Evolutionary conservation across 2,329 filamentous ascomycete genomes (phyloP), one percentile per base, ranked within the genome.

Genomic region (Microsporum ferrugineum): DNA sequence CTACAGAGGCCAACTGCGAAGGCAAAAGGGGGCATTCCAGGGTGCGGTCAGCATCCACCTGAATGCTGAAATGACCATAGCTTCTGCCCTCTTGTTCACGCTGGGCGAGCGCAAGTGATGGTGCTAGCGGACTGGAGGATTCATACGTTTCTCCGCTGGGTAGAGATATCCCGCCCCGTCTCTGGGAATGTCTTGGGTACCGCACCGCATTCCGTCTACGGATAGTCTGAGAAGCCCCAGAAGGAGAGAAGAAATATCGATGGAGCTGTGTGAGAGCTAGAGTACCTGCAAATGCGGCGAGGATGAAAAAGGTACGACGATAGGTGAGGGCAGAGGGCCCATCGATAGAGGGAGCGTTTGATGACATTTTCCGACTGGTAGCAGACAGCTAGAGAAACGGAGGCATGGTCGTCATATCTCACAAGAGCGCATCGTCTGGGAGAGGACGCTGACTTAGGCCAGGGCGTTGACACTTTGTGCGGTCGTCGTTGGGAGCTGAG

Each of bases 21-120:
- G 75, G 75, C n/a, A 76, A 66, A 31, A 77, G 67, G 3, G 72
- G 72, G 60, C 73, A 75, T 65, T 76, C 73, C 57, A 76, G 72
- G 27, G 72, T 68, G 27, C 72, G 70, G 0, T 73, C 73, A 68
- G 74, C 72, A 62, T 75, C 73, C 1, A 74, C 74, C 61, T 76
- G 73, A 45, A 76, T 74, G 10, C 73, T 69, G 29, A 77, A 76
- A 7, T 72, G 75, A 10, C 75, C 75, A 49, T 77, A 77, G 8
- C 75, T 70, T 43, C 72, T 71, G 62, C 74, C 73, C 39, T 76
- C 70, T 27, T 71, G 68, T 61, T 76, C 75, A 4, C 76, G 66
- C 53, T 72, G 69, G 57, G 75, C 74, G 0, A 77, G 66, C 58
- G 74, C 73, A 57, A 68, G 68, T 59, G 76, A 75, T 7, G 74